Evolutionary conservation across 208 protist species (phyloP).

Genomic region (Crithidia bombi): DNA sequence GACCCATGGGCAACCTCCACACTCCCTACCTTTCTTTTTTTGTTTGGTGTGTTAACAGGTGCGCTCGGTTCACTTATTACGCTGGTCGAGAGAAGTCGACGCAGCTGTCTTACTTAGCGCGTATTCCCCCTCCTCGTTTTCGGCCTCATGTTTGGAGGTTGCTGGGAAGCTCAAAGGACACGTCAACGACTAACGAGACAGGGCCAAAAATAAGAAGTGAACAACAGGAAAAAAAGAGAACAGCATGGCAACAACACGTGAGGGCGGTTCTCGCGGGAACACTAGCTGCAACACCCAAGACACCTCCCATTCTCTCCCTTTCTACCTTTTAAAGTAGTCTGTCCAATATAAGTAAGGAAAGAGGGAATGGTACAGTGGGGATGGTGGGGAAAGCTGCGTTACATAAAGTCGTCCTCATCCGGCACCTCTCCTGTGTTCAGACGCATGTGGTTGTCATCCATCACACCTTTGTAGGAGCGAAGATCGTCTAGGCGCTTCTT

Average conservation of each 20-base stretch:
- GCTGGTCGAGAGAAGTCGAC: background rate
- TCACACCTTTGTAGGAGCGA: conserved; percentile 82
- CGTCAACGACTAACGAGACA: too few relatives aligned
- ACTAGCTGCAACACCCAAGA: background rate
- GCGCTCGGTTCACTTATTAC: too few relatives aligned
- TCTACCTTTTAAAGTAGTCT: too few relatives aligned
- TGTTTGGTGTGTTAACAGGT: too few relatives aligned
- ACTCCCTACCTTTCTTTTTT: too few relatives aligned
- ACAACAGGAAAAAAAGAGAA: background rate
- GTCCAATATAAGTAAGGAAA: background rate
- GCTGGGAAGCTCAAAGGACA: too few relatives aligned
- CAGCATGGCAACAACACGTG: background rate
- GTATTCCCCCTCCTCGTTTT: too few relatives aligned
- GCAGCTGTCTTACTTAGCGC: background rate
- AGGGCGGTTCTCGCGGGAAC: background rate
- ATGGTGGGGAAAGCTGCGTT: too few relatives aligned
- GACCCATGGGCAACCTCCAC: too few relatives aligned
- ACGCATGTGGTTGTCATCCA: conserved; percentile 85
- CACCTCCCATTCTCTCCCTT: background rate
- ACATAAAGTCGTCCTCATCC: conserved; percentile 96
- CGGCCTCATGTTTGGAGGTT: too few relatives aligned
- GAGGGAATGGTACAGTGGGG: background rate
- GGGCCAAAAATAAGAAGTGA: too few relatives aligned
- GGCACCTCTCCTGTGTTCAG: conserved; percentile 78
- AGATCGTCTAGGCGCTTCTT: conserved; percentile 78